These are phyloP conservation scores for Excoecaria cochinchinensis DNA, from an alignment of 345 rosid genomes.

Conservation along the genomic window DNA sequence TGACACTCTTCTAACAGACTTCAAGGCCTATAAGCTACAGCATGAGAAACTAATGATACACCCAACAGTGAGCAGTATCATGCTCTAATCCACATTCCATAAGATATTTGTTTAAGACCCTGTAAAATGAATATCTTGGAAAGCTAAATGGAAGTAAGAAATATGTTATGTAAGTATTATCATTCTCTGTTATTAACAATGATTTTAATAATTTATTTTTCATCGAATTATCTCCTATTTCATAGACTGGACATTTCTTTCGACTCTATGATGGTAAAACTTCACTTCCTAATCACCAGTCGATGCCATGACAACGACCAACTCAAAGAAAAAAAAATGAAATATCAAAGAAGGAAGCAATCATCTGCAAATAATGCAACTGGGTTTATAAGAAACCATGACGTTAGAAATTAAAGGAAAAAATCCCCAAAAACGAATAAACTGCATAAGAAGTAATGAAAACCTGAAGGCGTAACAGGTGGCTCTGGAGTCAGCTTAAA, in stretches of 20 bases:
- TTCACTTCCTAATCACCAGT: not conserved
- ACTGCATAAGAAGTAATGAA: not conserved
- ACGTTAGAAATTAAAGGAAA: not conserved
- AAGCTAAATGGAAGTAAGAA: no score
- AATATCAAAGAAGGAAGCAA: not conserved
- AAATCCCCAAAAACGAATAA: not conserved
- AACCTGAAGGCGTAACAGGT: slow-evolving; percentile 55
- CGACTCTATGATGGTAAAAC: not conserved
- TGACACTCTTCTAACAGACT: no score
- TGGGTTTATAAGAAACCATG: not conserved
- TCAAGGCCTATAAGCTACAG: no score
- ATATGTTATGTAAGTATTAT: no score
- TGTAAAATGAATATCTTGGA: no score
- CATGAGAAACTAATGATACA: no score
- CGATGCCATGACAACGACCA: not conserved
- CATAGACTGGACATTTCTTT: not conserved
- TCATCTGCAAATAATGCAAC: not conserved
- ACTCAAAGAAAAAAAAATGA: not conserved
- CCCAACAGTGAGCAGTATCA: no score
- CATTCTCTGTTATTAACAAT: not conserved
- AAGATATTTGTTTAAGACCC: no score
- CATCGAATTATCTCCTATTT: not conserved
- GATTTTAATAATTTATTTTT: not conserved
- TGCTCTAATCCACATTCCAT: no score
- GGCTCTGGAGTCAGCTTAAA: slow-evolving; percentile 44